These are phyloP conservation scores for Boletellus ananas DNA, from an alignment of 768 basidiomycete species.

Conservation along the genomic window DNA sequence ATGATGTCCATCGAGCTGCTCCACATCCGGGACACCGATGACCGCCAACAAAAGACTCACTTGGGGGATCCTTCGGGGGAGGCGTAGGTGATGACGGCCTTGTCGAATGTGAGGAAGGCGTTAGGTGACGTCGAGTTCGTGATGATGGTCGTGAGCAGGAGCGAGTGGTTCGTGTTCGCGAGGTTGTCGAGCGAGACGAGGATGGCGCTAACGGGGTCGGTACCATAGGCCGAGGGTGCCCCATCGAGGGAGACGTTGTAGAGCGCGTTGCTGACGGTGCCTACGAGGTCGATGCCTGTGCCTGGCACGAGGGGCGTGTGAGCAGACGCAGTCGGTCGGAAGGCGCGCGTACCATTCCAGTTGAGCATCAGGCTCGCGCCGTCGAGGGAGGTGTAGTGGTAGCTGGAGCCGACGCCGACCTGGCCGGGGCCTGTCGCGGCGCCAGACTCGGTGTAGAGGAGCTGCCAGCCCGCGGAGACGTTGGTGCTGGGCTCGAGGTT, in stretches of 20 bases:
- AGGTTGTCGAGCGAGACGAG: conserved; percentile 51
- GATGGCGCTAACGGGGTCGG: conserved; percentile 32
- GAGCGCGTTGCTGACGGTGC: conserved; percentile 42
- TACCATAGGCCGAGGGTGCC: conserved; percentile 19
- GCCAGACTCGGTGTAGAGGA: conserved; percentile 52
- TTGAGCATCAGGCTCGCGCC: conserved; percentile 52
- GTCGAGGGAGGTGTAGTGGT: conserved; percentile 58
- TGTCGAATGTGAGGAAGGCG: conserved; percentile 52
- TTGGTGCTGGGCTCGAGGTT: conserved; percentile 52
- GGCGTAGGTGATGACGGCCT: conserved; percentile 46
- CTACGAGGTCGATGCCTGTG: conserved; percentile 58
- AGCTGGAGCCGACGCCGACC: conserved; percentile 52
- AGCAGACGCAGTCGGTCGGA: not conserved
- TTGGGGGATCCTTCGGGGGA: conserved; percentile 30
- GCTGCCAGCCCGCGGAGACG: conserved; percentile 62
- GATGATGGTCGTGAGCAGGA: conserved; percentile 51
- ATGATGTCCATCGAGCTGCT: conserved; percentile 10
- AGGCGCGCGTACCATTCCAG: conserved; percentile 55
- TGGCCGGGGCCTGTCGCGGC: conserved; percentile 41
- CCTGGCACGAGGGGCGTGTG: conserved; percentile 37
- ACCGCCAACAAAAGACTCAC: conserved; percentile 29
- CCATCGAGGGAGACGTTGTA: conserved; percentile 57
- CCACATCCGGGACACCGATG: conserved; percentile 1
- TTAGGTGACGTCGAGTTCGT: conserved; percentile 28
- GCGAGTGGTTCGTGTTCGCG: conserved; percentile 45